These are phyloP conservation scores for Phytophthora nicotianae DNA, from an alignment of 352 stramenopile species.

Conservation along the genomic window DNA sequence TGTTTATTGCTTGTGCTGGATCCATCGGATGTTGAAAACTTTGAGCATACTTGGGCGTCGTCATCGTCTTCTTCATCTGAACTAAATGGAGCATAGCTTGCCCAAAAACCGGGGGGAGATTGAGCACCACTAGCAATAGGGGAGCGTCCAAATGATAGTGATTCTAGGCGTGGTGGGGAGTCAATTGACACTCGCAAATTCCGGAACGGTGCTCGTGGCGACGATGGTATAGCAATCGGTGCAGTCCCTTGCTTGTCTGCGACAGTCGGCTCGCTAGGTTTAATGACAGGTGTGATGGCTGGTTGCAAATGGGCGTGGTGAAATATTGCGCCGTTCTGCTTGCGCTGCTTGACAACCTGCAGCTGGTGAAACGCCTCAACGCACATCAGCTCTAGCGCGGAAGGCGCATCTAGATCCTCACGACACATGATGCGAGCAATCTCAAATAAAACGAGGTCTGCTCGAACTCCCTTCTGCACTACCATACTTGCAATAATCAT, in stretches of 20 bases:
- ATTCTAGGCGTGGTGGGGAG: conserved; percentile 32
- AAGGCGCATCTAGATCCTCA: conserved; percentile 80
- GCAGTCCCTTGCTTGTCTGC: conserved; percentile 12
- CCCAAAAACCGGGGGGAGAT: conserved; percentile 81
- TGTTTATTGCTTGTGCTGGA: conserved; percentile 16
- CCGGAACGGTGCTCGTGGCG: conserved; percentile 28
- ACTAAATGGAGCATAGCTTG: conserved; percentile 73
- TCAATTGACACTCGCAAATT: conserved; percentile 68
- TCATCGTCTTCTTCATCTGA: conserved; percentile 63
- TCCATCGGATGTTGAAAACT: conserved; percentile 15
- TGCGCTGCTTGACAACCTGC: conserved; percentile 39
- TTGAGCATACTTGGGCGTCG: conserved; percentile 17
- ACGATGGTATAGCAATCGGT: conserved; percentile 29
- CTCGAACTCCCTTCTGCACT: conserved; percentile 76
- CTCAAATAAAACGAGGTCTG: conserved; percentile 66
- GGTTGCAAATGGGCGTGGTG: conserved; percentile 25
- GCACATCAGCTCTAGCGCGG: conserved; percentile 66
- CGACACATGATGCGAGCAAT: conserved; percentile 86
- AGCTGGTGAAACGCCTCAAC: conserved; percentile 75
- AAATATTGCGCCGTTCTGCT: conserved; percentile 29
- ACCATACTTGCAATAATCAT: conserved; percentile 84
- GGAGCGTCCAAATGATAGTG: conserved; percentile 30
- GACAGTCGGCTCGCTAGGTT: conserved; percentile 16
- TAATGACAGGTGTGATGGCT: conserved; percentile 17
- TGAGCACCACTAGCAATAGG: conserved; percentile 50